phyloP scores from a whole-genome alignment of 1,284 basidiomycete species.

The Rhodotorula sp. region DNA sequence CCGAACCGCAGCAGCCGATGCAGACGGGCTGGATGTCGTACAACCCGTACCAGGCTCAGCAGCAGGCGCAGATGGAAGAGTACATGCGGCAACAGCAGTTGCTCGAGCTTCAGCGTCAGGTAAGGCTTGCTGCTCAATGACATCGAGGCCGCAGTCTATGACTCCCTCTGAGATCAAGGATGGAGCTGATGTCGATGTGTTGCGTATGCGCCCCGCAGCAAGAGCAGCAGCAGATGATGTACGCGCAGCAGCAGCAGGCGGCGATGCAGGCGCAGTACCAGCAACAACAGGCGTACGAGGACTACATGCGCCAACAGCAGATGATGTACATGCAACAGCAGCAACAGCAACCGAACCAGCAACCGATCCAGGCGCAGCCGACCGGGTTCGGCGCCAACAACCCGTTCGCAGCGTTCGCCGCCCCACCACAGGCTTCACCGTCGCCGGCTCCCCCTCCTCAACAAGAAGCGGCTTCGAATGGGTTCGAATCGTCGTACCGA shows the following conservation, averaged over 20 bases:
- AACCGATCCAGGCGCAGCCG: constrained; percentile 56
- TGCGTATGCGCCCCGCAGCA: constrained; percentile 43
- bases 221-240: constrained; percentile 64
- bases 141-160: background rate
- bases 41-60: constrained; percentile 56
- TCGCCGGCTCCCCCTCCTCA: constrained; percentile 13
- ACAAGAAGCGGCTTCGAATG: constrained; percentile 23
- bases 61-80: constrained; percentile 54
- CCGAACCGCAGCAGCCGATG: constrained; percentile 45
- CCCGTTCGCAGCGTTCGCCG: constrained; percentile 65
- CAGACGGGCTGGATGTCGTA: constrained; percentile 57
- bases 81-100: constrained; percentile 45
- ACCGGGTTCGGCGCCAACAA: constrained; percentile 83
- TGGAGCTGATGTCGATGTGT: constrained; percentile 43
- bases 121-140: constrained; percentile 16
- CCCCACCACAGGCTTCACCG: constrained; percentile 28
- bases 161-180: background rate
- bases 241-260: constrained; percentile 58
- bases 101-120: constrained; percentile 45
- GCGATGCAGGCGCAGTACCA: constrained; percentile 50
- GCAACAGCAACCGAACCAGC: constrained; percentile 48
- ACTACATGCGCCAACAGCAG: constrained; percentile 53
- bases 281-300: constrained; percentile 49
- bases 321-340: constrained; percentile 53
- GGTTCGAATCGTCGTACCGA: constrained; percentile 10